phyloP scores from a whole-genome alignment of 176 grass and related monocot species.

The Lolium multiflorum region DNA sequence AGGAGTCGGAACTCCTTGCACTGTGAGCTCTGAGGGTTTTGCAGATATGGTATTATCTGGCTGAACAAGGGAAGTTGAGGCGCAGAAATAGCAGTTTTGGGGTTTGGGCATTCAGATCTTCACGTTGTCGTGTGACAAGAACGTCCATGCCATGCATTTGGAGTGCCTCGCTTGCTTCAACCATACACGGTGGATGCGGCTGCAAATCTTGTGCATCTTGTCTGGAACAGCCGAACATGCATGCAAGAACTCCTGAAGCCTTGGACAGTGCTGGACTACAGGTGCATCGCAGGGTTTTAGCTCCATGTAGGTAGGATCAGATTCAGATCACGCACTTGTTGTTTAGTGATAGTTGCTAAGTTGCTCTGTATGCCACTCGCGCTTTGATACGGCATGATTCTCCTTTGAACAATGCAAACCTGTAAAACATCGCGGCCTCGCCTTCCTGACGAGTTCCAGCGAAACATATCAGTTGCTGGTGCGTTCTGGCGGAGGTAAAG shows the following conservation, averaged over 20 bases:
- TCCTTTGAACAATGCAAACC: background rate
- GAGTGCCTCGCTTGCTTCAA: background rate
- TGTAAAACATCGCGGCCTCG: slow-evolving; percentile 25
- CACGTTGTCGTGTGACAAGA: no score
- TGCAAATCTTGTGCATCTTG: slow-evolving; percentile 3
- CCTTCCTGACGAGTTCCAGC: background rate
- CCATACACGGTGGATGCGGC: background rate
- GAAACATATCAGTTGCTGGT: slow-evolving; percentile 20
- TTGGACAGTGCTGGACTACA: background rate
- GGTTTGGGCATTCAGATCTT: slow-evolving; percentile 38
- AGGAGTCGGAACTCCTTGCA: slow-evolving; percentile 74
- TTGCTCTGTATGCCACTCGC: slow-evolving; percentile 24
- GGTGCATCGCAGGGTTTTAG: slow-evolving; percentile 36
- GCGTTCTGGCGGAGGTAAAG: slow-evolving; percentile 8
- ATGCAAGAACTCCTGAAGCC: background rate
- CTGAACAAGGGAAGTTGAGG: slow-evolving; percentile 25
- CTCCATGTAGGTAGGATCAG: slow-evolving; percentile 20
- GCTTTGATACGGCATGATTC: background rate
- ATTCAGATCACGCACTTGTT: background rate
- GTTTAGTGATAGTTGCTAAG: background rate
- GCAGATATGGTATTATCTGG: slow-evolving; percentile 14
- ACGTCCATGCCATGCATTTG: background rate
- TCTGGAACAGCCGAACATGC: background rate
- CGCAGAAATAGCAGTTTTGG: slow-evolving; percentile 25
- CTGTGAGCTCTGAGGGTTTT: slow-evolving; percentile 48